Evolutionary conservation across 1,284 basidiomycete species (phyloP).

Genomic region (Ceratorhiza oryzae-sativae): DNA sequence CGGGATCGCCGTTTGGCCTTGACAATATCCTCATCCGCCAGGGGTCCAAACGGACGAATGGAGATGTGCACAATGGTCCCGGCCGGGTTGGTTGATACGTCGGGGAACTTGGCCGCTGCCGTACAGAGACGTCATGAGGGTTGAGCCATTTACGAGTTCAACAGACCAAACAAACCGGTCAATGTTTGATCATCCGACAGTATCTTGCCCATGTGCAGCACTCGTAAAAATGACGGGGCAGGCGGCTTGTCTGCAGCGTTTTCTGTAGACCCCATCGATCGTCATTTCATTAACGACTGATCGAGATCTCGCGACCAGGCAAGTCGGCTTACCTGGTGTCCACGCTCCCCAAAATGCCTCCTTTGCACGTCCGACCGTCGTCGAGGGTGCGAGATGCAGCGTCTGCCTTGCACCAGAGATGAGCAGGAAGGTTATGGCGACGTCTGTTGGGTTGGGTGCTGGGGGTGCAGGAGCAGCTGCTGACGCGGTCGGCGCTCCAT

Average conservation of each 20-base stretch:
- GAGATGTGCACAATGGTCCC: slow-evolving; percentile 81
- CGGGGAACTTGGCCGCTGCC: slow-evolving; percentile 45
- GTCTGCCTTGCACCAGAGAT: slow-evolving; percentile 74
- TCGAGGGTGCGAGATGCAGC: slow-evolving; percentile 80
- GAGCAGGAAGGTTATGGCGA: slow-evolving; percentile 75
- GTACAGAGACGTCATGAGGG: slow-evolving; percentile 12
- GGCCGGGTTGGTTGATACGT: slow-evolving; percentile 50
- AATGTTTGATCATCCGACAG: slow-evolving; percentile 84
- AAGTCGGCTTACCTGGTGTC: slow-evolving; percentile 67
- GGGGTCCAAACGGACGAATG: slow-evolving; percentile 68
- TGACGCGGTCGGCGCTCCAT: not conserved
- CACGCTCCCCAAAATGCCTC: slow-evolving; percentile 86
- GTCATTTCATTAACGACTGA: slow-evolving; percentile 1
- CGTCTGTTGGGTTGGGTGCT: slow-evolving; percentile 56
- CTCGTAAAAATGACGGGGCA: slow-evolving; percentile 76
- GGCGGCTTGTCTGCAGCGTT: slow-evolving; percentile 82
- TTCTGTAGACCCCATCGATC: slow-evolving; percentile 56
- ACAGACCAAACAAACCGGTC: slow-evolving; percentile 59
- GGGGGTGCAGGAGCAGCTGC: not conserved
- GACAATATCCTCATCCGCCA: slow-evolving; percentile 59
- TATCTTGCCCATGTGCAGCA: slow-evolving; percentile 83
- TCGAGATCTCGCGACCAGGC: not conserved
- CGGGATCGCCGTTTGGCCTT: slow-evolving; percentile 58
- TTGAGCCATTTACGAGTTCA: not conserved
- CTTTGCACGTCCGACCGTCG: slow-evolving; percentile 80